These are phyloP conservation scores for Diaporthe sp. DNA, from an alignment of 2,329 filamentous ascomycete species.

Conservation along the genomic window DNA sequence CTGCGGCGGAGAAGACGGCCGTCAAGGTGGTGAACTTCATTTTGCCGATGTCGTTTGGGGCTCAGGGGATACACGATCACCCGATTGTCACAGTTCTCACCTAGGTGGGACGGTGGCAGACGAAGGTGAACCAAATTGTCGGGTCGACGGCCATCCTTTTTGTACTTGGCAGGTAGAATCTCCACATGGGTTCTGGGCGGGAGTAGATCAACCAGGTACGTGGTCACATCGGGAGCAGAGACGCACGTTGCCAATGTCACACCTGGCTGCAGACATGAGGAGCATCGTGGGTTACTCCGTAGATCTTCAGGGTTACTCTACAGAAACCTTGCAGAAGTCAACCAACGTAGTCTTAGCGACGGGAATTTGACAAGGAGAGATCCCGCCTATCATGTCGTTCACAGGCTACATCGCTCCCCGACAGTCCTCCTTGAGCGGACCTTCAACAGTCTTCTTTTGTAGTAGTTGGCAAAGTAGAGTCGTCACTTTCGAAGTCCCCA, in stretches of 20 bases:
- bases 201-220: conserved; percentile 5
- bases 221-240: conserved; percentile 5
- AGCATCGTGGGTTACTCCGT: background rate
- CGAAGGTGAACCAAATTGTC: background rate
- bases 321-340: background rate
- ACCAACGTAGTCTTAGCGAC: background rate
- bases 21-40: conserved; percentile 39
- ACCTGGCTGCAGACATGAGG: background rate
- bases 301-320: background rate
- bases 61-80: background rate
- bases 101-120: background rate
- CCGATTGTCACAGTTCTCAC: background rate
- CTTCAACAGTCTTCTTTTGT: background rate
- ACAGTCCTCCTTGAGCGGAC: background rate
- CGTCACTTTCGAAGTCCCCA: background rate
- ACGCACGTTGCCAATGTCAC: background rate
- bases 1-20: conserved; percentile 39
- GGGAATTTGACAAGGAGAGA: conserved; percentile 1
- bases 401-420: background rate
- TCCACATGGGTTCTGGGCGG: background rate
- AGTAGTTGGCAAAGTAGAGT: background rate
- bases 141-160: conserved; percentile 7
- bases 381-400: conserved; percentile 24
- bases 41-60: background rate
- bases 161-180: background rate